Conservation (phyloP, 1,139 yeast species). For the Entelexis sorbosivorans region DNA sequence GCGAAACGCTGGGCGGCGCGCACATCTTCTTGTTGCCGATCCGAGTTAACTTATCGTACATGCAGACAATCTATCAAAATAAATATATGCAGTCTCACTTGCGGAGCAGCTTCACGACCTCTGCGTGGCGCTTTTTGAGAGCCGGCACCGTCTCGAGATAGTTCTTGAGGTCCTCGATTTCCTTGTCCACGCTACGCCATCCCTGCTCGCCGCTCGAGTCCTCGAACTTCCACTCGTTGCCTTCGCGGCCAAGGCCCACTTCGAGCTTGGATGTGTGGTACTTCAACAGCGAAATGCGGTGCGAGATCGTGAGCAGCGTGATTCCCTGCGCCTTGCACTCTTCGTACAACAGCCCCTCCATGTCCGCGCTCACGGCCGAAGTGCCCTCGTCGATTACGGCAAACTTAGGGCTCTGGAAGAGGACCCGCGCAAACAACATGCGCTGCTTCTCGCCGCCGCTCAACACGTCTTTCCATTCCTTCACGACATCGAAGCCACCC, state of each 20-base stretch:
- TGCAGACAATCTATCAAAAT: background rate
- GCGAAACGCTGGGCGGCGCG: no score
- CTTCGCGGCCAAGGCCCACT: slow-evolving; percentile 51
- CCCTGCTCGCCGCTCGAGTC: slow-evolving; percentile 26
- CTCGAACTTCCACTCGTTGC: slow-evolving; percentile 39
- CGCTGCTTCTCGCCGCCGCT: slow-evolving; percentile 96
- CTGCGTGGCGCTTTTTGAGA: slow-evolving; percentile 29
- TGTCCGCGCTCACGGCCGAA: slow-evolving; percentile 83
- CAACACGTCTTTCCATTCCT: slow-evolving; percentile 83
- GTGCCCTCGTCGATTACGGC: slow-evolving; percentile 89
- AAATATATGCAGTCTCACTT: background rate
- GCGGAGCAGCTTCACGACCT: slow-evolving; percentile 25
- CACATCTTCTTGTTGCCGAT: no score
- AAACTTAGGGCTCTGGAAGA: slow-evolving; percentile 70
- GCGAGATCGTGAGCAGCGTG: slow-evolving; percentile 74
- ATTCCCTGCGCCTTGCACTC: slow-evolving; percentile 57
- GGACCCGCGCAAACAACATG: slow-evolving; percentile 75
- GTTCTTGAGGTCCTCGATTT: slow-evolving; percentile 28
- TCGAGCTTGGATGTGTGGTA: slow-evolving; percentile 62
- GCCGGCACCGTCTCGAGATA: slow-evolving; percentile 28
- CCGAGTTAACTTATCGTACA: background rate
- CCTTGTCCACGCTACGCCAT: slow-evolving; percentile 30
- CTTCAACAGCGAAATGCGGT: slow-evolving; percentile 73
- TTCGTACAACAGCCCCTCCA: slow-evolving; percentile 80
- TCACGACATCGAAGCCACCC: slow-evolving; percentile 49